Evolutionary conservation across 768 basidiomycete genomes (phyloP).

Genomic region (Amanita fuliginea): DNA sequence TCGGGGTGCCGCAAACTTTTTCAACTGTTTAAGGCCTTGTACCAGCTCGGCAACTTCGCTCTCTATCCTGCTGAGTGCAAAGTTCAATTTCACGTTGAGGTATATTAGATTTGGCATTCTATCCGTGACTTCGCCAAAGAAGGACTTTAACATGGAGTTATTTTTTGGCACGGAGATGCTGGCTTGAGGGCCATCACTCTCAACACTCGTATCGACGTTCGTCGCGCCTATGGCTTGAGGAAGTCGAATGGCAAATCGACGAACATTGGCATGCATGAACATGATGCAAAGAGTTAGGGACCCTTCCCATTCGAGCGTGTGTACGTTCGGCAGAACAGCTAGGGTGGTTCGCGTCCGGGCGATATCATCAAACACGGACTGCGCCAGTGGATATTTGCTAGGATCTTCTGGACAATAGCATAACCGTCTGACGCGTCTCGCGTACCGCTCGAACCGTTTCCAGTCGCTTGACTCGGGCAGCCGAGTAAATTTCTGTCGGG

Average conservation of each 20-base stretch:
- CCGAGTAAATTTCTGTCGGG: conserved; percentile 26
- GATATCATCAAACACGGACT: conserved; percentile 39
- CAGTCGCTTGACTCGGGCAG: conserved; percentile 39
- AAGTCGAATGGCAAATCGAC: conserved; percentile 3
- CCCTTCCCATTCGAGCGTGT: conserved; percentile 37
- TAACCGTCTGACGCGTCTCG: conserved; percentile 29
- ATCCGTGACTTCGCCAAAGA: conserved; percentile 21
- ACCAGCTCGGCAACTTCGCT: conserved; percentile 27
- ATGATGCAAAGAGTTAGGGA: conserved; percentile 24
- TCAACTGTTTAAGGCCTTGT: conserved; percentile 28
- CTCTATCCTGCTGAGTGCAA: conserved; percentile 31
- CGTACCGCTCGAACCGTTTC: conserved; percentile 44
- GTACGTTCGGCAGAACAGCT: conserved; percentile 44
- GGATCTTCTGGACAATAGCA: conserved; percentile 6
- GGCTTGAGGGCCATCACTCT: conserved; percentile 14
- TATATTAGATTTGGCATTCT: conserved; percentile 40
- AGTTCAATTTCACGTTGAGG: conserved; percentile 34
- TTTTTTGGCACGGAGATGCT: conserved; percentile 9
- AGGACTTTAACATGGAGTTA: conserved; percentile 16
- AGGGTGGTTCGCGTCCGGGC: conserved; percentile 42
- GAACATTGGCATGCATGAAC: conserved; percentile 47
- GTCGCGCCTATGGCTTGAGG: conserved; percentile 12
- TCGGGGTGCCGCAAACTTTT: conserved; percentile 37
- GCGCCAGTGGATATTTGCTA: conserved; percentile 11
- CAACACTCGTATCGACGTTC: conserved; percentile 19